Evolutionary conservation across 345 rosid species (phyloP).

Genomic region (Capsella bursapastoris): DNA sequence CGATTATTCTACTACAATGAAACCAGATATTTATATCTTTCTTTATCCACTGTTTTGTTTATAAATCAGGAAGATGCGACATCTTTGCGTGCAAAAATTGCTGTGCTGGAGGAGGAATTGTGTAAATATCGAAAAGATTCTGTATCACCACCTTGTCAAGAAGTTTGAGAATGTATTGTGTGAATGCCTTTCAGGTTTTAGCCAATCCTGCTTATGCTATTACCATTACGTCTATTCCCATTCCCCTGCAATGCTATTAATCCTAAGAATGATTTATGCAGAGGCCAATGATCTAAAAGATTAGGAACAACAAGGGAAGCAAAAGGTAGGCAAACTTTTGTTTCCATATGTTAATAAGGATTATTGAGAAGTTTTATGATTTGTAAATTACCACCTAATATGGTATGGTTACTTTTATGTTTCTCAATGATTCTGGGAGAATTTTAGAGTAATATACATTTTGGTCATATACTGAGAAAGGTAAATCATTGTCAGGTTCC

Average conservation of each 20-base stretch:
- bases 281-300: slow-evolving; percentile 89
- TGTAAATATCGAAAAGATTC: slow-evolving; percentile 74
- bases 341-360: no score
- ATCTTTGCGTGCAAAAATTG: slow-evolving; percentile 69
- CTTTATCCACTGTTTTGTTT: slow-evolving; percentile 32
- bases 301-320: slow-evolving; percentile 82
- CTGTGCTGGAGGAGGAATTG: slow-evolving; percentile 79
- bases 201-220: slow-evolving; percentile 13
- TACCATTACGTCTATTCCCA: slow-evolving; percentile 15
- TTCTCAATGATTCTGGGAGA: no score
- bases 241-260: slow-evolving; percentile 23
- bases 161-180: slow-evolving; percentile 79
- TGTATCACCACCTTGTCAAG: slow-evolving; percentile 50
- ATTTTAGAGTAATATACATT: slow-evolving; percentile 18
- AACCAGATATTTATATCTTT: slow-evolving; percentile 33
- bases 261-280: slow-evolving; percentile 44
- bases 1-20: no score
- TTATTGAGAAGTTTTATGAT: no score
- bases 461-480: slow-evolving; percentile 14
- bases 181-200: slow-evolving; percentile 28
- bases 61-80: slow-evolving; percentile 69
- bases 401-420: slow-evolving; percentile 25
- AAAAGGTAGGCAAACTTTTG: slow-evolving; percentile 71
- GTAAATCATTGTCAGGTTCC: slow-evolving; percentile 16
- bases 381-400: slow-evolving; percentile 12